Conservation (phyloP, 2,329 filamentous ascomycete species). For the Rosellinia necatrix region DNA sequence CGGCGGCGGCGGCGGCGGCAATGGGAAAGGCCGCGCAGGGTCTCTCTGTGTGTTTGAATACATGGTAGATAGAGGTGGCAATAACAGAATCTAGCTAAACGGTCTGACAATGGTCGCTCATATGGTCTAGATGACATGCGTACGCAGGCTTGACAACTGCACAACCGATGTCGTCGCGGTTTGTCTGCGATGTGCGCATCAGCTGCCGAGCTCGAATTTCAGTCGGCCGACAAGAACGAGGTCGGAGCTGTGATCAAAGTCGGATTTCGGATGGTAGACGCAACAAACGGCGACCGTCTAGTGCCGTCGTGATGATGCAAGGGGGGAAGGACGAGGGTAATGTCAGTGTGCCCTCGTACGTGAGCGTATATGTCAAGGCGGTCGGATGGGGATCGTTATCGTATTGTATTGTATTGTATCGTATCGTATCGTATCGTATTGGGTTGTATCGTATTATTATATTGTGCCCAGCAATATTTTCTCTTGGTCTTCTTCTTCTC, state of each 20-base stretch:
- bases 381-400: background rate
- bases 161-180: slow-evolving; percentile 3
- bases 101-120: background rate
- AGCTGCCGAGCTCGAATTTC: background rate
- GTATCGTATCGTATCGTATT: background rate
- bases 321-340: no score
- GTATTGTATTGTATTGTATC: background rate
- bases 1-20: slow-evolving; percentile 62
- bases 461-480: background rate
- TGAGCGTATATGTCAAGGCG: background rate
- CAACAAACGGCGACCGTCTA: no score
- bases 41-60: slow-evolving; percentile 61
- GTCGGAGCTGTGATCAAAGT: no score
- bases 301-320: no score
- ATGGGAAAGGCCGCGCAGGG: slow-evolving; percentile 56
- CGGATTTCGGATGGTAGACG: no score
- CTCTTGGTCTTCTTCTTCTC: slow-evolving; percentile 2
- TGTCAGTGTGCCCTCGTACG: background rate
- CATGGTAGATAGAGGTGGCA: slow-evolving; percentile 48
- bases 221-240: background rate
- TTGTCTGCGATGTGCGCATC: slow-evolving; percentile 1
- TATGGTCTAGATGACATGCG: background rate
- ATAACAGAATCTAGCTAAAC: background rate
- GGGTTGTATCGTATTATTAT: background rate
- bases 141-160: background rate